Percentiles rank a stretch among this genome's conserved stretches.
Evolutionary conservation across 83 land plant species (phyloP).

Genomic region (Thuja plicata): DNA sequence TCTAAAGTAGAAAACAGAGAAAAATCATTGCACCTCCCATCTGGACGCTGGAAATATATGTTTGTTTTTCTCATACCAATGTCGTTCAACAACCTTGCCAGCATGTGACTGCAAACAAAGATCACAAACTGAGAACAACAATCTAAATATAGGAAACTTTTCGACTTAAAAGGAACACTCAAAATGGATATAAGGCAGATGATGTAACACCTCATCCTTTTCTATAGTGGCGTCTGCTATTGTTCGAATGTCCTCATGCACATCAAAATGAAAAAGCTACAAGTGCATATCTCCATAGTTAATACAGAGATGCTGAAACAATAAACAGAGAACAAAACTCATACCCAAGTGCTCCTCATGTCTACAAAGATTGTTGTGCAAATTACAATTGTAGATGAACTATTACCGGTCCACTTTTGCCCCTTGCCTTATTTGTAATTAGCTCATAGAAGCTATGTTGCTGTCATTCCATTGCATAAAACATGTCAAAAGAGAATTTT

Average conservation of each 20-base stretch:
- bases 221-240: slow-evolving; percentile 99
- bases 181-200: not conserved
- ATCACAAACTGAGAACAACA: not conserved
- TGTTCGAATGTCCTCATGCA: slow-evolving; percentile 97
- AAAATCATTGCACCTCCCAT: slow-evolving; percentile 77
- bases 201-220: slow-evolving; percentile 87
- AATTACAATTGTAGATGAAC: not conserved
- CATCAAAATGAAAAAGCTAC: slow-evolving; percentile 99
- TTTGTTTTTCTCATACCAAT: slow-evolving; percentile 99
- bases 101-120: slow-evolving; percentile 86
- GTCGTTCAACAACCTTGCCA: slow-evolving; percentile 99
- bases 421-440: slow-evolving; percentile 95
- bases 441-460: slow-evolving; percentile 99
- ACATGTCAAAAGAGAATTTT: not conserved
- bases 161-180: not conserved
- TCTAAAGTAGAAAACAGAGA: too few species aligned
- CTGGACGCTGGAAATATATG: slow-evolving; percentile 99
- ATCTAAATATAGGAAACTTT: too few species aligned
- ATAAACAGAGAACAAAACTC: too few species aligned
- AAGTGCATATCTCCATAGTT: not conserved
- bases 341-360: too few species aligned
- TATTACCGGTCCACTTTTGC: slow-evolving; percentile 99
- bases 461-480: slow-evolving; percentile 33
- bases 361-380: too few species aligned
- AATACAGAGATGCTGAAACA: too few species aligned